Base-by-base conservation (phyloP, 176 grass and related monocot species). In the Oryza australiensis region DNA sequence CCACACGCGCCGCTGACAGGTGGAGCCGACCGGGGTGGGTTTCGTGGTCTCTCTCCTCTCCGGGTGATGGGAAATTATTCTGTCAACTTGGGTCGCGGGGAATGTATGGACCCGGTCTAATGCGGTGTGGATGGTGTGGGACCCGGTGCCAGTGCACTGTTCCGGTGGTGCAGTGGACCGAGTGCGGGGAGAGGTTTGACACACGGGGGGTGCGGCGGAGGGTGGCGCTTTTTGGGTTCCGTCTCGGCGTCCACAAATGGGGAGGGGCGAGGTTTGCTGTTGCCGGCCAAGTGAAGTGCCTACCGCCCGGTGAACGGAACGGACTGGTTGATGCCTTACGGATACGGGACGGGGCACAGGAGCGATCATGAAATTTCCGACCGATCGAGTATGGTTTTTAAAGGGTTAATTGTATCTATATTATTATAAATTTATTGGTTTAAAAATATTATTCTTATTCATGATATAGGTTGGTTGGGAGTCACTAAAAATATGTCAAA, bases 51-150 rank as follows among this genome's bases (percentile, higher is more conserved):
- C 27, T 26, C 33, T 45, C n/a, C n/a, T n/a, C n/a, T n/a, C n/a
- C n/a, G n/a, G 62, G 8, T 7, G 77, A 34, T 33, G 70, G 42
- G 34, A 75, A 81, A 87, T n/a, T 53, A 75, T 81, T 81, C 84
- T 68, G 70, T 86, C 84, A 81, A 68, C 34, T 81, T 74, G 83
- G 55, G 38, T 27, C 1, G 51, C 4, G 28, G 26, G 14, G 3
- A 14, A 14, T 2, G 22, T 6, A 10, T 79, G 83, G 4, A 12
- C 22, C 29, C 2, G 55, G 66, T 51, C 3, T n/a, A n/a, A n/a
- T n/a, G n/a, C n/a, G n/a, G n/a, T n/a, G n/a, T 3, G 0, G 5
- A 32, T 16, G 2, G 27, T 1, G 14, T n/a, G 75, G 62, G 70
- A 26, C 26, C 59, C 0, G 0, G 14, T 18, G 9, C 1, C 76